A percentile compares a stretch with the other conserved stretches of the same genome.
These are phyloP conservation scores for Myrmaecium sp. DNA, from an alignment of 2,329 filamentous ascomycete species.

Conservation along the genomic window DNA sequence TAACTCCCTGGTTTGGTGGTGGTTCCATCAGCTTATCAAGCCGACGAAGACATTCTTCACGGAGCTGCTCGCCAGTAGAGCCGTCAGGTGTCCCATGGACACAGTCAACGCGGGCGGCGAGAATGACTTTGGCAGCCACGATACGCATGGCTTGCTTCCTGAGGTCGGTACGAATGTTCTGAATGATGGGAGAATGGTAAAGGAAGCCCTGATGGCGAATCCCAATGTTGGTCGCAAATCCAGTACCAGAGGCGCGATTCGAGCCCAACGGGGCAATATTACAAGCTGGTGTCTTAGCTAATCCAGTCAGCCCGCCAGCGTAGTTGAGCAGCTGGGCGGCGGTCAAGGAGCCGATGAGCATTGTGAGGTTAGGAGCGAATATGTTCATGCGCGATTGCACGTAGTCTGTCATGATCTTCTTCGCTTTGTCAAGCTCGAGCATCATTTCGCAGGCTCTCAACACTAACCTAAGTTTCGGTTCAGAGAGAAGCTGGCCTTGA, in stretches of 20 bases:
- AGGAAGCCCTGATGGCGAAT: conserved; percentile 85
- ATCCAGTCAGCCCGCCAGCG: conserved; percentile 69
- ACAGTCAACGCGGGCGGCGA: conserved; percentile 83
- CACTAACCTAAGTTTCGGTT: conserved; percentile 59
- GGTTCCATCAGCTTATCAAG: conserved; percentile 88
- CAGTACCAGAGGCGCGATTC: conserved; percentile 65
- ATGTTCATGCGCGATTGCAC: conserved; percentile 94
- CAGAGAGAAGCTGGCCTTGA: conserved; percentile 58
- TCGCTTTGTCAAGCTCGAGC: conserved; percentile 72
- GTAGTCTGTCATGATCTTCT: conserved; percentile 75
- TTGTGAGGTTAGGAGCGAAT: conserved; percentile 87
- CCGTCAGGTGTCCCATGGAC: conserved; percentile 71
- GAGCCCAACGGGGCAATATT: conserved; percentile 84
- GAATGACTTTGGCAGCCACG: conserved; percentile 77
- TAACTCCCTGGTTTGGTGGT: conserved; percentile 70
- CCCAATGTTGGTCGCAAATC: conserved; percentile 83
- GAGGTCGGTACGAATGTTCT: conserved; percentile 66
- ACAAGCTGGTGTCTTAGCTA: conserved; percentile 85
- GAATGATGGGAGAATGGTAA: conserved; percentile 80
- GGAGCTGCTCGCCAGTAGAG: conserved; percentile 64
- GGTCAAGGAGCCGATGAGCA: conserved; percentile 77
- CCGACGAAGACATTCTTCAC: conserved; percentile 65
- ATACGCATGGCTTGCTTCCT: conserved; percentile 92
- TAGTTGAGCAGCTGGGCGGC: conserved; percentile 94
- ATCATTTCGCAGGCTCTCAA: conserved; percentile 72